Evolutionary conservation across 106 monocot genomes (phyloP).

Genomic region (Dendrobium chrysotoxum): DNA sequence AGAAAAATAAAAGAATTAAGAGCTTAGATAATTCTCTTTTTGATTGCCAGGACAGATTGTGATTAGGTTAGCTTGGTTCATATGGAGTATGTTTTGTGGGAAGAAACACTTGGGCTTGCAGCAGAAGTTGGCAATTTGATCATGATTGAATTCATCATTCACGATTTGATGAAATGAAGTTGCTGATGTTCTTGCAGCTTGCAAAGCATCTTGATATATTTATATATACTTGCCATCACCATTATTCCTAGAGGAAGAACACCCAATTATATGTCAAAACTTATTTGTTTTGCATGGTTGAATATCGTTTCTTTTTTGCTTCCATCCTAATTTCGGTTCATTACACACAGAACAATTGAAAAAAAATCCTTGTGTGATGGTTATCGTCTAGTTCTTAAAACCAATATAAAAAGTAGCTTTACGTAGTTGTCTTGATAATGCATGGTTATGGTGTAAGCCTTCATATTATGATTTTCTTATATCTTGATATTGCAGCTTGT

Average conservation of each 20-base stretch:
- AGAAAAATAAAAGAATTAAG: background rate
- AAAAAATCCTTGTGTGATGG: background rate
- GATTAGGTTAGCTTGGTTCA: background rate
- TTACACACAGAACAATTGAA: background rate
- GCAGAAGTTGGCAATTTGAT: background rate
- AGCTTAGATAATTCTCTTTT: background rate
- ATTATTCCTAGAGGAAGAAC: background rate
- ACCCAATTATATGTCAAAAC: background rate
- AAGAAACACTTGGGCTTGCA: background rate
- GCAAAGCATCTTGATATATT: background rate
- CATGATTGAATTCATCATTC: constrained; percentile 6
- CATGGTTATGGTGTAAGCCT: background rate
- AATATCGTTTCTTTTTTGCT: background rate
- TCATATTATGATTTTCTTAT: background rate
- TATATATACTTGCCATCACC: background rate
- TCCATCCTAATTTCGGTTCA: background rate
- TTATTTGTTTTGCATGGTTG: background rate
- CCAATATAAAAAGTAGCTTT: background rate
- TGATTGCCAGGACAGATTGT: background rate
- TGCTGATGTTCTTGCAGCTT: background rate
- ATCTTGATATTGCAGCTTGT: constrained; percentile 21
- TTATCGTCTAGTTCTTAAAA: background rate
- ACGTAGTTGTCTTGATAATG: background rate
- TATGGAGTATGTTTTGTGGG: background rate
- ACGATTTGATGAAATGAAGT: background rate